Percentiles rank a stretch among this genome's conserved stretches.
These are phyloP conservation scores for Trichophyton equinum DNA, from an alignment of 2,329 filamentous ascomycete genomes.

Conservation along the genomic window DNA sequence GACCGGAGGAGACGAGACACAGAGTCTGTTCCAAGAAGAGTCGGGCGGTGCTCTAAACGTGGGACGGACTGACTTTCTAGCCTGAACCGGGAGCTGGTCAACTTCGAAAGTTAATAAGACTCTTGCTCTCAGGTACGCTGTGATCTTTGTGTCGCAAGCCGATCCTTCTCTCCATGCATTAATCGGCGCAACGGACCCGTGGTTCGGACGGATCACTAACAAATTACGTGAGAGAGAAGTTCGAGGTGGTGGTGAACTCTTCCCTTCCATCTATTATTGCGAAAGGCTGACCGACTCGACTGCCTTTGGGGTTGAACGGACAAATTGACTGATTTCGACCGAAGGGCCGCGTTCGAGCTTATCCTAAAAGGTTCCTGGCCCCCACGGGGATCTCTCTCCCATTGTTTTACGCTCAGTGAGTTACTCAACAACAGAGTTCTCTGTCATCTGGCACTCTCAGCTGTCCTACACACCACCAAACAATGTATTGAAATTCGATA, in stretches of 20 bases:
- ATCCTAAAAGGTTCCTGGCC: neutral
- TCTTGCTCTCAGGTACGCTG: neutral
- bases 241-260: neutral
- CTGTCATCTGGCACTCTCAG: neutral
- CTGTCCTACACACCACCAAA: slow-evolving; percentile 1
- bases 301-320: neutral
- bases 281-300: neutral
- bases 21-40: neutral
- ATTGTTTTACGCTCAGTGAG: neutral
- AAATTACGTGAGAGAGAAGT: neutral
- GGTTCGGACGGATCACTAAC: neutral
- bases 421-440: neutral
- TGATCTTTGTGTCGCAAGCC: neutral
- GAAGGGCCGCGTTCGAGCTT: neutral
- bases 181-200: neutral
- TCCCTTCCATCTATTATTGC: neutral
- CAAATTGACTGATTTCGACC: neutral
- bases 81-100: neutral
- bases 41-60: neutral
- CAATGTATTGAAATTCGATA: neutral
- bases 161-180: slow-evolving; percentile 3
- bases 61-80: neutral
- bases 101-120: neutral
- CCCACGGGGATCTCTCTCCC: neutral
- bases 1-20: neutral